Evolutionary conservation across 768 basidiomycete genomes (phyloP).

Genomic region (Boletus tylopilopsis): DNA sequence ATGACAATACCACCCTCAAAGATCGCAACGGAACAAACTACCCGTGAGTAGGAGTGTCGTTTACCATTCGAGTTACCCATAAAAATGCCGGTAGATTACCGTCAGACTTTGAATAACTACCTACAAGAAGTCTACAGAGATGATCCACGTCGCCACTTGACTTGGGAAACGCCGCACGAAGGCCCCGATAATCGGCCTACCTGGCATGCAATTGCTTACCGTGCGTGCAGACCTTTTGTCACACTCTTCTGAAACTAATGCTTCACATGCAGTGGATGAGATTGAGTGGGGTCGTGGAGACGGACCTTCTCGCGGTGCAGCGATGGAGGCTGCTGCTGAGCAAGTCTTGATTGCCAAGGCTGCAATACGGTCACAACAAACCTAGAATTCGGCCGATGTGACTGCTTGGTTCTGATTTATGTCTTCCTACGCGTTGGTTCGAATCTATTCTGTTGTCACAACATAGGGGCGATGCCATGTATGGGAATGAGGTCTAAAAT

Average conservation of each 20-base stretch:
- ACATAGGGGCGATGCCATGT: conserved; percentile 15
- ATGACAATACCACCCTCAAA: not conserved
- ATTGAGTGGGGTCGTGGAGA: conserved; percentile 23
- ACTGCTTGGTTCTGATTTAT: not conserved
- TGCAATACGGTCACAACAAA: not conserved
- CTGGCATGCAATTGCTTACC: conserved; percentile 21
- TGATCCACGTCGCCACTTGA: conserved; percentile 10
- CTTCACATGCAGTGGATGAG: conserved; percentile 12
- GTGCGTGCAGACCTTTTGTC: conserved; percentile 11
- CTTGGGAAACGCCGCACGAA: conserved; percentile 12
- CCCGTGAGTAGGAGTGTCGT: conserved; percentile 7
- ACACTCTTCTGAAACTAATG: not conserved
- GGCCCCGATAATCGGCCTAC: conserved; percentile 22
- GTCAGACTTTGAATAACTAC: conserved; percentile 23
- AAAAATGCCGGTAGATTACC: conserved; percentile 10
- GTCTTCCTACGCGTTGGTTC: too few species aligned
- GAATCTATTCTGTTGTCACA: too few species aligned
- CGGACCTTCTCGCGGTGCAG: conserved; percentile 14
- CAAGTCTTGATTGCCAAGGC: conserved; percentile 15
- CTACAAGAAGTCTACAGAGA: conserved; percentile 16
- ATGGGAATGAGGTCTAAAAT: conserved; percentile 8
- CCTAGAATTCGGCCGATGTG: not conserved
- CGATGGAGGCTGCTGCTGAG: conserved; percentile 22
- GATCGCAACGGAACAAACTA: conserved; percentile 4
- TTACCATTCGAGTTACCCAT: not conserved